These are phyloP conservation scores for Colletotrichum tanaceti DNA, from an alignment of 2,329 filamentous ascomycete species.

Conservation along the genomic window DNA sequence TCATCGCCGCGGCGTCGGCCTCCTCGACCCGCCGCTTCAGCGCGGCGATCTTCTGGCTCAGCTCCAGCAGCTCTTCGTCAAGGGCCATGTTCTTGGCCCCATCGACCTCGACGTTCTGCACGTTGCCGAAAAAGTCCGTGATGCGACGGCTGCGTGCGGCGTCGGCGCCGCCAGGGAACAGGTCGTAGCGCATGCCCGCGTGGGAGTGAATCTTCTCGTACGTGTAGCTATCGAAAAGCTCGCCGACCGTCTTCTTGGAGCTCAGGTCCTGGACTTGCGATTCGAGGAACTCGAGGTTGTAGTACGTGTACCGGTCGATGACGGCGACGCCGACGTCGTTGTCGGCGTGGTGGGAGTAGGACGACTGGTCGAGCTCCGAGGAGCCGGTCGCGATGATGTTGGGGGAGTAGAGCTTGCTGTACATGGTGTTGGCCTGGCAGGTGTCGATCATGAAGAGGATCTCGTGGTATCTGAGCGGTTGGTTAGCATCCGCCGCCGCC, in stretches of 20 bases:
- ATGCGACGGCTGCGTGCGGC: slow-evolving; percentile 83
- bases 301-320: slow-evolving; percentile 98
- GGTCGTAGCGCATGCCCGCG: slow-evolving; percentile 91
- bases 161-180: slow-evolving; percentile 88
- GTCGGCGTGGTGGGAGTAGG: slow-evolving; percentile 97
- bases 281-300: slow-evolving; percentile 97
- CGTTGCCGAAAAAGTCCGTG: slow-evolving; percentile 98
- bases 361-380: slow-evolving; percentile 93
- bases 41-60: slow-evolving; percentile 74
- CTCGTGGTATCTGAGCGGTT: slow-evolving; percentile 80
- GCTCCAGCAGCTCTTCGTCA: slow-evolving; percentile 80
- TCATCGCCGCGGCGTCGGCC: slow-evolving; percentile 51
- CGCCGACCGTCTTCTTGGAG: slow-evolving; percentile 89
- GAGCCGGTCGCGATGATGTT: slow-evolving; percentile 99
- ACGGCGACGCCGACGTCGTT: slow-evolving; percentile 98
- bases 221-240: slow-evolving; percentile 96
- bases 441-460: slow-evolving; percentile 99
- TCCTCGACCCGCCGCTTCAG: slow-evolving; percentile 62
- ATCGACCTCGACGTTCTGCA: slow-evolving; percentile 95
- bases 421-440: slow-evolving; percentile 99
- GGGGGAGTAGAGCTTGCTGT: slow-evolving; percentile 95
- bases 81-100: slow-evolving; percentile 67
- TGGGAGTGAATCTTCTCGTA: slow-evolving; percentile 94
- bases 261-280: slow-evolving; percentile 86
- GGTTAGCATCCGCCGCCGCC: slow-evolving; percentile 3